Evolutionary conservation across 2,329 filamentous ascomycete genomes (phyloP).

Genomic region (Trichophyton schoenleinii): DNA sequence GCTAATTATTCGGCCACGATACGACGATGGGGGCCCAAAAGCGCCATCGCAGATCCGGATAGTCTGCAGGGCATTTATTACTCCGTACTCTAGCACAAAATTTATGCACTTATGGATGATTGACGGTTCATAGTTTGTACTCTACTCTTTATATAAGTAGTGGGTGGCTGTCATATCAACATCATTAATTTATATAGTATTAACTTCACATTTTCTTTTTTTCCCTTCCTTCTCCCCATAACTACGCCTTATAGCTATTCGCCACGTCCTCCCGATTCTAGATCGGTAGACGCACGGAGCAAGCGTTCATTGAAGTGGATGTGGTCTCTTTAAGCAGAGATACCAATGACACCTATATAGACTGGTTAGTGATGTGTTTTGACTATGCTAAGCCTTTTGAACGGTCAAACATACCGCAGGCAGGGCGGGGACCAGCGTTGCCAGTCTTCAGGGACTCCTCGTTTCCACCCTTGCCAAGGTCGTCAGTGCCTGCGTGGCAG

Average conservation of each 20-base stretch:
- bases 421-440: constrained; percentile 84
- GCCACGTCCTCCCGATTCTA: not conserved
- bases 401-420: constrained; percentile 58
- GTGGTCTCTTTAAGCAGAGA: constrained; percentile 54
- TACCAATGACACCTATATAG: constrained; percentile 66
- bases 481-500: constrained; percentile 87
- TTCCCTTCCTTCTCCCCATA: not conserved
- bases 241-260: no score
- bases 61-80: no score
- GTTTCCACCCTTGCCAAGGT: constrained; percentile 82
- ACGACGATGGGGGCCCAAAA: not conserved
- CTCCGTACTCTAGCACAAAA: not conserved
- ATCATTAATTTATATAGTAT: not conserved
- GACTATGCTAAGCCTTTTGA: not conserved
- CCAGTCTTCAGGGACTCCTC: constrained; percentile 98
- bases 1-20: not conserved
- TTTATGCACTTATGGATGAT: not conserved
- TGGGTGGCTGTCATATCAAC: not conserved
- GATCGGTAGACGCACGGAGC: not conserved
- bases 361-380: not conserved
- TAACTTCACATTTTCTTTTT: not conserved
- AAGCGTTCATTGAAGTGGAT: not conserved
- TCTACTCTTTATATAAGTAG: not conserved
- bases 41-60: not conserved
- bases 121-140: not conserved